Base-by-base conservation (phyloP, 164 flowering plant genomes). In the Umbilicus rupestris region DNA sequence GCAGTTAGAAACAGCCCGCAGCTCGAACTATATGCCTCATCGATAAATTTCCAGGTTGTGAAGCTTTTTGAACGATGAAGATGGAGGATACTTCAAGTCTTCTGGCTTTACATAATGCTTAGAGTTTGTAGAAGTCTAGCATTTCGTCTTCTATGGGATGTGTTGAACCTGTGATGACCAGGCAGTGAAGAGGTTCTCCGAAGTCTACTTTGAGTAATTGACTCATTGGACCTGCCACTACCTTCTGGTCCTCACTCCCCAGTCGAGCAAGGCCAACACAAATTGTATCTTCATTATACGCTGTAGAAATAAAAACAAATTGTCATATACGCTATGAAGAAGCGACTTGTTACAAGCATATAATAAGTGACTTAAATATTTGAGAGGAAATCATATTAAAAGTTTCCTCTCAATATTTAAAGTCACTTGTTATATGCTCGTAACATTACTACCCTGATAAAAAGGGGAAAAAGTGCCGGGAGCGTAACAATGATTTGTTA, bases 191-290 rank as follows among this genome's bases (percentile, higher is more conserved):
- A 50, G 98, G 98, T 45, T 83, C 72, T 47, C 97, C 98, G 76
- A 93, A 90, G 71, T 93, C 90, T 66, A 86, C 78, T 7, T n/a
- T 63, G 50, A 73, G 78, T 28, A 92, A 64, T 67, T 87, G 86
- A 78, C 45, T 81, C 96, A 90, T 88, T 24, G 92, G 69, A 41
- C 97, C 96, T 1, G 89, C 82, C 55, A 85, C 86, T 37, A 93
- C 75, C 81, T 60, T 76, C 78, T 92, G 97, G 80, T 84, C 87
- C 69, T 87, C 96, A 72, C 85, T 79, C 66, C 97, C 98, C 42
- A 93, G 74, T 57, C 96, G 87, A n/a, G 97, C 92, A 64, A 93
- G 70, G 42, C 97, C 98, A 64, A 93, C 95, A 75, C 96, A 90
- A 35, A 63, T 58, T 0, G 98, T 85, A 1, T 86, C 87, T 73